phyloP scores from a whole-genome alignment of 371 early-diverging fungal species.

The Capillidium heterosporum region DNA sequence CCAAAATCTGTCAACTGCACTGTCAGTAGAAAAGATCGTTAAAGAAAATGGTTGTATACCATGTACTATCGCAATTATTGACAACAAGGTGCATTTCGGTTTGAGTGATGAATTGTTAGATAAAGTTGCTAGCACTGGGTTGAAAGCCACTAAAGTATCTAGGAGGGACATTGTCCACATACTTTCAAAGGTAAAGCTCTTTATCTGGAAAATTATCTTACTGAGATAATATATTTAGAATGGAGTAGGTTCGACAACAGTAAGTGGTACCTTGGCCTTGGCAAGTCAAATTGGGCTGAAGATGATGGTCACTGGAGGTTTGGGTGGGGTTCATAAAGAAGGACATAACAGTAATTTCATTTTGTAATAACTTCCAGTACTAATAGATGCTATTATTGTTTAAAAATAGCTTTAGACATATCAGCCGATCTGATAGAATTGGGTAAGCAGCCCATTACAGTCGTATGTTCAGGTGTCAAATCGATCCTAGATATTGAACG shows the following conservation, averaged over 20 bases:
- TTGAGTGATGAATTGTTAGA: constrained; percentile 24
- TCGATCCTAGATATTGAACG: constrained; percentile 78
- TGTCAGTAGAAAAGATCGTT: constrained; percentile 53
- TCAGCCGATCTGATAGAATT: constrained; percentile 86
- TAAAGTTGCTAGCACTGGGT: constrained; percentile 38
- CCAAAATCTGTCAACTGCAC: constrained; percentile 68
- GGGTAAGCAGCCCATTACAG: constrained; percentile 73
- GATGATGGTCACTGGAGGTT: constrained; percentile 91
- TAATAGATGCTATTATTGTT: too few species aligned
- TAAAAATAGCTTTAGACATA: constrained; percentile 49
- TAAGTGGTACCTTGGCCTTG: constrained; percentile 70
- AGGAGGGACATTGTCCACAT: constrained; percentile 66
- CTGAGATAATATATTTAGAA: constrained; percentile 14
- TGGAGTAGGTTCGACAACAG: constrained; percentile 75
- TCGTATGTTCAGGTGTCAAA: constrained; percentile 89
- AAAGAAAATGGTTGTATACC: constrained; percentile 53
- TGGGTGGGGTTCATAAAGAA: constrained; percentile 89
- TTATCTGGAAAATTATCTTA: background rate
- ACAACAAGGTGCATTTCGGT: constrained; percentile 29
- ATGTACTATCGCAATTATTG: constrained; percentile 77
- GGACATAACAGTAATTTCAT: constrained; percentile 38
- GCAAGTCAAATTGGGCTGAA: constrained; percentile 70
- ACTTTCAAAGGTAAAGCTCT: constrained; percentile 27
- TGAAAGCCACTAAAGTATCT: constrained; percentile 58
- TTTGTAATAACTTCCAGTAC: background rate